These are phyloP conservation scores for Corymbia calophylla DNA, from an alignment of 441 rosid genomes.

Conservation along the genomic window DNA sequence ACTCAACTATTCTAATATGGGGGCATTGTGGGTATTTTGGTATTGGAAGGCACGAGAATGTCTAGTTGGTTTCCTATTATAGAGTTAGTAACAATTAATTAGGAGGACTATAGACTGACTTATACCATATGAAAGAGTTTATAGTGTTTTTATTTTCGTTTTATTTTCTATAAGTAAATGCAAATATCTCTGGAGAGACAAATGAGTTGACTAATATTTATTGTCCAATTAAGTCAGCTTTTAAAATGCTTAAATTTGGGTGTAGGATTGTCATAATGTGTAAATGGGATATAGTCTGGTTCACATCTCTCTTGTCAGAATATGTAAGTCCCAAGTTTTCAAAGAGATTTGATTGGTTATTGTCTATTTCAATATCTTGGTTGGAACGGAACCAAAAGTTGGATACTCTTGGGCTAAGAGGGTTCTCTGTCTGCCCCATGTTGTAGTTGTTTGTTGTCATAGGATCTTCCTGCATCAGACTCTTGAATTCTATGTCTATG, in stretches of 20 bases:
- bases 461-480: not conserved
- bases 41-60: not conserved
- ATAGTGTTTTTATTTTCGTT: not conserved
- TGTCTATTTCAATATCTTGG: not conserved
- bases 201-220: not conserved
- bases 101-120: not conserved
- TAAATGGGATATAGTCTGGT: not conserved
- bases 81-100: not conserved
- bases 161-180: not conserved
- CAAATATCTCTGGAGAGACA: not conserved
- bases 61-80: not conserved
- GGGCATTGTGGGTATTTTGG: not conserved
- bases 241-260: not conserved
- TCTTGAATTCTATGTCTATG: not conserved
- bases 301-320: not conserved
- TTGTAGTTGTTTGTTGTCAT: not conserved
- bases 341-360: not conserved
- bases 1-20: not conserved
- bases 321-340: not conserved
- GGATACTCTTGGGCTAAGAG: not conserved
- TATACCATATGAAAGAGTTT: not conserved
- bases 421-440: not conserved
- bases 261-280: not conserved
- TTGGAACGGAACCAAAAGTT: not conserved
- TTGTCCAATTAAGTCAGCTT: not conserved